These are phyloP conservation scores for Ceratocystis papillata DNA, from an alignment of 2,329 filamentous ascomycete genomes.

Conservation along the genomic window DNA sequence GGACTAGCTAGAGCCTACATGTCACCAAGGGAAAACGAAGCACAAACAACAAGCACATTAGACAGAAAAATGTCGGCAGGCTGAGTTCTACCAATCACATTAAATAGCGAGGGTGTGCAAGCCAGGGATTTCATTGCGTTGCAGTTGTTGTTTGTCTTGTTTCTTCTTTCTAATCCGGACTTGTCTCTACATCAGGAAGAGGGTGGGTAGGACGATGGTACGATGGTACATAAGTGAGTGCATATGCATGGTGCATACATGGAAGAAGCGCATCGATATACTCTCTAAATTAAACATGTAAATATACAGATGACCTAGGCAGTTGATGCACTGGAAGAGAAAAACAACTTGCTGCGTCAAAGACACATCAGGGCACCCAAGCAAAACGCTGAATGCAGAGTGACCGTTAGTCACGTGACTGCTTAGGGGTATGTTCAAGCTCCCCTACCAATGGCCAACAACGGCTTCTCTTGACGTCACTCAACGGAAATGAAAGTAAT, in stretches of 20 bases:
- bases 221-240: conserved; percentile 7
- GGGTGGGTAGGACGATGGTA: background rate
- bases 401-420: too few species aligned
- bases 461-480: too few species aligned
- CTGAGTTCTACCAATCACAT: background rate
- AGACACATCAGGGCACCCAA: background rate
- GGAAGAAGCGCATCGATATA: background rate
- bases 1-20: too few species aligned
- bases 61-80: background rate
- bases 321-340: background rate
- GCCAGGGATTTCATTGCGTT: background rate
- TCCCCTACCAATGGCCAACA: too few species aligned
- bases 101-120: background rate
- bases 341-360: background rate
- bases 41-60: background rate
- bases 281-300: background rate
- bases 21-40: background rate
- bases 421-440: too few species aligned
- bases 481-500: too few species aligned
- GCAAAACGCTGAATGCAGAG: too few species aligned
- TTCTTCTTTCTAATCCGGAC: background rate
- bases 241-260: conserved; percentile 8
- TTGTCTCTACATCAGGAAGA: background rate
- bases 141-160: background rate
- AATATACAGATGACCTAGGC: background rate